Evolutionary conservation across 2,329 filamentous ascomycete species (phyloP).

Genomic region (Claviceps africana): DNA sequence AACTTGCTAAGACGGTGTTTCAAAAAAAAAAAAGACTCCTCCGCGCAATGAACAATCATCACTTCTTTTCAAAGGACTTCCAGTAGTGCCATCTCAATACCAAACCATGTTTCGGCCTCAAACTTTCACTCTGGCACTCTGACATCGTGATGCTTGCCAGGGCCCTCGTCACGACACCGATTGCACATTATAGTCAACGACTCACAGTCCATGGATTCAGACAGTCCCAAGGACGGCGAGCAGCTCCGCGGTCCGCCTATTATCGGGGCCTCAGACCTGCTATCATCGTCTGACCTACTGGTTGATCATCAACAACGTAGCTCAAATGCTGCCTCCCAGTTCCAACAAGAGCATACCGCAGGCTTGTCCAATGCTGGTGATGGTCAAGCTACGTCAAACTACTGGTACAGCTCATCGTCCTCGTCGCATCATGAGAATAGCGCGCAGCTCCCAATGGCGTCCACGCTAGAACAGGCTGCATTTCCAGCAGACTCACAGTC

Average conservation of each 20-base stretch:
- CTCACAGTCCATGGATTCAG: constrained; percentile 16
- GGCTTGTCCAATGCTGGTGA: constrained; percentile 10
- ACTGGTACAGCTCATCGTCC: constrained; percentile 37
- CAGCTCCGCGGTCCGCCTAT: constrained; percentile 25
- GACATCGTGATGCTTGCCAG: constrained; percentile 5
- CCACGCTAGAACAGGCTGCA: constrained; percentile 38
- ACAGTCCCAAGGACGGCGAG: constrained; percentile 12
- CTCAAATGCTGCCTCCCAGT: not conserved
- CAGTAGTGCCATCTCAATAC: not conserved
- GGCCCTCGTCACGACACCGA: not conserved
- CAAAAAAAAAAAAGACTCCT: not conserved
- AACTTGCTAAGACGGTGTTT: not conserved
- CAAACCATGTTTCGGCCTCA: not conserved
- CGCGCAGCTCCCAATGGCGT: constrained; percentile 38
- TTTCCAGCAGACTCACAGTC: constrained; percentile 37
- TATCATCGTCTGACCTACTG: constrained; percentile 8
- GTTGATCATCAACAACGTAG: not conserved
- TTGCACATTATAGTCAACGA: not conserved
- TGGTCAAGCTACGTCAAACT: constrained; percentile 31
- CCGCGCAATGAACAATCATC: not conserved
- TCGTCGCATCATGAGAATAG: constrained; percentile 21
- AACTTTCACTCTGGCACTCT: not conserved
- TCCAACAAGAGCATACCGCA: constrained; percentile 4
- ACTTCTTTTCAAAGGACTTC: not conserved
- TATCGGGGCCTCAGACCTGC: constrained; percentile 58